These are phyloP conservation scores for Sphaerulina populicola DNA, from an alignment of 2,329 filamentous ascomycete genomes.

Conservation along the genomic window DNA sequence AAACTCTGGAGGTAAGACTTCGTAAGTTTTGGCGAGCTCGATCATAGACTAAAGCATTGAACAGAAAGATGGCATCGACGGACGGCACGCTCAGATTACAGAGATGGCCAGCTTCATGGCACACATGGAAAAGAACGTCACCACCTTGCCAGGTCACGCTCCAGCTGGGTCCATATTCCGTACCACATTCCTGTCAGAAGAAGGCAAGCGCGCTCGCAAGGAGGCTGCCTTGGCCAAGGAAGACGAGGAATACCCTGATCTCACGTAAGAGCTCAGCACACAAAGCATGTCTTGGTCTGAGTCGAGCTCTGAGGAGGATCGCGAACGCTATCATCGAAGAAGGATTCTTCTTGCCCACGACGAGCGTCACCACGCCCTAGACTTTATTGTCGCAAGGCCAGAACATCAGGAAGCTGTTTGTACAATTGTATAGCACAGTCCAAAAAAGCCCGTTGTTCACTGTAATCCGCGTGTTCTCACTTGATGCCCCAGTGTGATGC, in stretches of 20 bases:
- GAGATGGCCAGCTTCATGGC: conserved; percentile 13
- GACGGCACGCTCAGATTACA: conserved; percentile 11
- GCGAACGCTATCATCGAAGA: no score
- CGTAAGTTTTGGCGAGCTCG: background rate
- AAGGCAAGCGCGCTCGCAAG: background rate
- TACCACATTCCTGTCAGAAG: conserved; percentile 2
- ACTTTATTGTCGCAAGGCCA: background rate
- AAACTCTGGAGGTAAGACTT: background rate
- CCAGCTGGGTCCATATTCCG: conserved; percentile 1
- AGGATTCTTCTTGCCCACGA: no score
- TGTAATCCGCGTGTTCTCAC: background rate
- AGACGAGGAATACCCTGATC: background rate
- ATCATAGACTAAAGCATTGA: background rate
- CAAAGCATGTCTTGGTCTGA: no score
- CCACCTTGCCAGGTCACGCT: background rate
- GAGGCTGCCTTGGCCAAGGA: background rate
- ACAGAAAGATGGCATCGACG: conserved; percentile 1
- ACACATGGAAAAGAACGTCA: conserved; percentile 4
- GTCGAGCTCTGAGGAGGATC: background rate
- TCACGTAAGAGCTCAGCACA: background rate
- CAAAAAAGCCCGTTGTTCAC: background rate
- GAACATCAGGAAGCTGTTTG: background rate
- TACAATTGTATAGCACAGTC: background rate
- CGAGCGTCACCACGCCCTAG: no score
- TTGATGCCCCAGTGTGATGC: no score